phyloP scores from a whole-genome alignment of 2,329 filamentous ascomycete species.

The Cladosporium austrohemisphaericum region DNA sequence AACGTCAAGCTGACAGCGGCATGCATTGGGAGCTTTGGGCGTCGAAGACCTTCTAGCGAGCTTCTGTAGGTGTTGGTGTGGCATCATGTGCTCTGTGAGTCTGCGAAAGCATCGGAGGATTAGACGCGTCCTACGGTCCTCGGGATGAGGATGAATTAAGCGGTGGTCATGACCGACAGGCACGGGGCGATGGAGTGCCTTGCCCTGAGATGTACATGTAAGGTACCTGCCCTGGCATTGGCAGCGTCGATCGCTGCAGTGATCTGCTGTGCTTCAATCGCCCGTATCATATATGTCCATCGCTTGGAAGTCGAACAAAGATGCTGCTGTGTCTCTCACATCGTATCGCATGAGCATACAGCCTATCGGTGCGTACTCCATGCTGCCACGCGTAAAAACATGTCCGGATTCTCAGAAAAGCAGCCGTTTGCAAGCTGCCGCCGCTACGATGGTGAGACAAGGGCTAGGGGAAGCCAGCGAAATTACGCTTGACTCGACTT shows the following conservation, averaged over 20 bases:
- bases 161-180: constrained; percentile 9
- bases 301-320: too few relatives aligned
- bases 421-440: not conserved
- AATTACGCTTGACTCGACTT: constrained; percentile 8
- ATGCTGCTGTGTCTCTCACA: too few relatives aligned
- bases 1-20: not conserved
- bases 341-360: too few relatives aligned
- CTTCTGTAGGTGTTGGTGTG: not conserved
- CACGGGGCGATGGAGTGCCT: too few relatives aligned
- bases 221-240: too few relatives aligned
- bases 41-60: constrained; percentile 9
- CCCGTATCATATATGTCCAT: too few relatives aligned
- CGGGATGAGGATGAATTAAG: constrained; percentile 6
- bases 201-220: too few relatives aligned
- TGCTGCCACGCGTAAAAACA: constrained; percentile 4
- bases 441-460: constrained; percentile 4
- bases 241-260: too few relatives aligned
- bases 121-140: too few relatives aligned
- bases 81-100: too few relatives aligned
- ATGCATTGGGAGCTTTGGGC: not conserved
- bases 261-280: too few relatives aligned
- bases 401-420: constrained; percentile 5
- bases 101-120: too few relatives aligned
- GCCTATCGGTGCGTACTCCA: constrained; percentile 5
- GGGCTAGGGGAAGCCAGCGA: constrained; percentile 6